A percentile compares a stretch with the other conserved stretches of the same genome.
Evolutionary conservation across 192 early-diverging fungal species (phyloP).

Genomic region (Podila horticola): DNA sequence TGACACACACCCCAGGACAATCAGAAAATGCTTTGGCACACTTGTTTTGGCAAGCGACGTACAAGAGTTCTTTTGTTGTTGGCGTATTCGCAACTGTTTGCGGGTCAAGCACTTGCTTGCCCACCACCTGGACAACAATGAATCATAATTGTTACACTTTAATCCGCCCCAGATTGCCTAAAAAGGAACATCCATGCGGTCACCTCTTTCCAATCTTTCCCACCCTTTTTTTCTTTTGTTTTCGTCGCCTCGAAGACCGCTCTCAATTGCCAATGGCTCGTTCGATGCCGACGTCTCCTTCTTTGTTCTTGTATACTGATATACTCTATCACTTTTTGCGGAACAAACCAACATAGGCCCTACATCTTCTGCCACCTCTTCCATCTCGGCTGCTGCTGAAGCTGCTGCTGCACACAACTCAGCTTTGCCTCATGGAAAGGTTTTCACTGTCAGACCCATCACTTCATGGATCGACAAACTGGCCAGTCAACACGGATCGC

Average conservation of each 20-base stretch:
- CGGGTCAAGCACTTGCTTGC: too few species aligned
- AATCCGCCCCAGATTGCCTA: background rate
- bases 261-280: conserved; percentile 21
- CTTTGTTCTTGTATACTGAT: background rate
- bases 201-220: background rate
- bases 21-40: too few species aligned
- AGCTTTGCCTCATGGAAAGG: conserved; percentile 19
- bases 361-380: background rate
- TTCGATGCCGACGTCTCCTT: background rate
- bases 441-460: conserved; percentile 48
- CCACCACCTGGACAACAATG: background rate
- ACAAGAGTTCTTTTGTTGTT: too few species aligned
- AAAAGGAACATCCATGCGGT: conserved; percentile 1
- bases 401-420: conserved; percentile 8
- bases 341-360: background rate
- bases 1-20: background rate
- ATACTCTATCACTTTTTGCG: background rate
- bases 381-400: conserved; percentile 10
- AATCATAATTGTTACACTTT: conserved; percentile 7
- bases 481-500: conserved; percentile 19
- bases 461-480: conserved; percentile 58
- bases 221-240: background rate
- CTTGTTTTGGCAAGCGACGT: background rate
- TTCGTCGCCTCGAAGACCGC: conserved; percentile 6
- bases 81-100: too few species aligned